Evolutionary conservation across 73 alveolate species (phyloP).

Genomic region (Uronychia binucleata): DNA sequence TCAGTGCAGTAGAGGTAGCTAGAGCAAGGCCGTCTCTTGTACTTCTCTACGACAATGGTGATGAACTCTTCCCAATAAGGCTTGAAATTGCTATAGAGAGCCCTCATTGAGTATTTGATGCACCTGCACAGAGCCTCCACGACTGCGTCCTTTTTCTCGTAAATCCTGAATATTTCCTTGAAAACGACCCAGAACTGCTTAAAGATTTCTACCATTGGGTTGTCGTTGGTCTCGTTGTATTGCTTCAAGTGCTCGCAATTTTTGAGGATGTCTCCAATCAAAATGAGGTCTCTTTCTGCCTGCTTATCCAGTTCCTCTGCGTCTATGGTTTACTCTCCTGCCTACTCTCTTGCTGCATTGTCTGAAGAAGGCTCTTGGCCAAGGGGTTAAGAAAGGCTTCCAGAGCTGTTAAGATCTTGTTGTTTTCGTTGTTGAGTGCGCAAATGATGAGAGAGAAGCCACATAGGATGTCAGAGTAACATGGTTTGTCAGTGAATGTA

Average conservation of each 20-base stretch:
- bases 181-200: neutral
- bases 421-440: neutral
- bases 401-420: neutral
- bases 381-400: neutral
- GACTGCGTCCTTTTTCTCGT: neutral
- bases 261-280: neutral
- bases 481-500: neutral
- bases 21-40: neutral
- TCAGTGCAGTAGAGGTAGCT: slow-evolving; percentile 1
- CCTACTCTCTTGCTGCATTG: too few relatives aligned
- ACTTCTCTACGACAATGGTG: neutral
- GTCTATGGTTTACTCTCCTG: too few relatives aligned
- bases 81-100: neutral
- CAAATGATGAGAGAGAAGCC: neutral
- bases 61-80: neutral
- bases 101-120: neutral
- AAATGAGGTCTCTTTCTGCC: neutral
- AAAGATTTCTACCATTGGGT: neutral
- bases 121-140: neutral
- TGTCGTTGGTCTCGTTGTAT: neutral
- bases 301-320: too few relatives aligned
- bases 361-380: neutral
- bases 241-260: neutral
- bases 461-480: neutral
- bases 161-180: too few relatives aligned